Evolutionary conservation across 768 basidiomycete genomes (phyloP).

Genomic region (Podaxis rugospora): DNA sequence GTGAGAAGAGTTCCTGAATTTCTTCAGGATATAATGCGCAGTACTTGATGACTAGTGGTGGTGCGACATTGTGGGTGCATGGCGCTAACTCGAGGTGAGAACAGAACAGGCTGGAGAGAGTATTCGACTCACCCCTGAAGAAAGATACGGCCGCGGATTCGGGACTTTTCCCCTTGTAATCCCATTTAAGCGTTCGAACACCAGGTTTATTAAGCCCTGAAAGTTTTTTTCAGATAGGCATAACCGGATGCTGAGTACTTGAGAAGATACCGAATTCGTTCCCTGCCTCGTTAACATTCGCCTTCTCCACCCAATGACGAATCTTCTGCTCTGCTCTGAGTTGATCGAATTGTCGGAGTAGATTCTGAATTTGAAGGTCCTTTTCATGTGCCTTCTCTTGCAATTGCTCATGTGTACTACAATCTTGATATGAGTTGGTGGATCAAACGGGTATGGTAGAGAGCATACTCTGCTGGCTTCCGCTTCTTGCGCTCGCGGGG

Average conservation of each 20-base stretch:
- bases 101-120: not conserved
- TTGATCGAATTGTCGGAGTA: conserved; percentile 42
- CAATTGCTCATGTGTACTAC: conserved; percentile 51
- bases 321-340: conserved; percentile 35
- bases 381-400: conserved; percentile 40
- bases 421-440: not conserved
- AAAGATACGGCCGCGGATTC: conserved; percentile 32
- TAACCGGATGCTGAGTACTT: not conserved
- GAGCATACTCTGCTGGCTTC: conserved; percentile 49
- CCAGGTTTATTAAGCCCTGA: not conserved
- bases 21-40: conserved; percentile 48
- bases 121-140: conserved; percentile 28
- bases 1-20: conserved; percentile 44
- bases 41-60: conserved; percentile 43
- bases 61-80: conserved; percentile 19
- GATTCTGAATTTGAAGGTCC: conserved; percentile 39
- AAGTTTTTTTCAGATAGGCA: not conserved
- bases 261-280: conserved; percentile 4
- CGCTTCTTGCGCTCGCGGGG: conserved; percentile 51
- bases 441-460: not conserved
- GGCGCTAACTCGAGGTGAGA: conserved; percentile 13
- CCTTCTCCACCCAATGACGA: conserved; percentile 35
- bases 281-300: conserved; percentile 17
- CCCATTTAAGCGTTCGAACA: conserved; percentile 16
- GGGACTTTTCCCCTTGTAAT: conserved; percentile 27